These are phyloP conservation scores for Lupinus albus DNA, from an alignment of 306 rosid genomes.

Conservation along the genomic window DNA sequence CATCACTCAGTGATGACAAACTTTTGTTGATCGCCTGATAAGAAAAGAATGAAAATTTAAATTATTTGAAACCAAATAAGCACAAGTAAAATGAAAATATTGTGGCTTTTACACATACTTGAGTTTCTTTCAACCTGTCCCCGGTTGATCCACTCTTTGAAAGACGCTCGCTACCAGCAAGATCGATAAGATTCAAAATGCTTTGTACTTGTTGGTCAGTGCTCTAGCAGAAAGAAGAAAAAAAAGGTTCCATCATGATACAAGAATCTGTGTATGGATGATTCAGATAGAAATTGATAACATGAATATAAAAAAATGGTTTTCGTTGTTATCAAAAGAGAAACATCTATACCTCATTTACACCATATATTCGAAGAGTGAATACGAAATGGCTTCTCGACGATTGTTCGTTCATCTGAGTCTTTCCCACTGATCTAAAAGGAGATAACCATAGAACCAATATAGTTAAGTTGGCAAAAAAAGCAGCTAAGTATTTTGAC, in stretches of 20 bases:
- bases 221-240: conserved; percentile 53
- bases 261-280: conserved; percentile 4
- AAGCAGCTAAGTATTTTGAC: background rate
- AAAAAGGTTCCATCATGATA: conserved; percentile 26
- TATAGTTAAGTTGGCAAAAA: conserved; percentile 14
- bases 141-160: conserved; percentile 96
- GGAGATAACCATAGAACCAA: conserved; percentile 28
- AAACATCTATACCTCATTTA: conserved; percentile 74
- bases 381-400: conserved; percentile 98
- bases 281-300: conserved; percentile 18
- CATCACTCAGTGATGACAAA: conserved; percentile 86
- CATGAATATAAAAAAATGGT: background rate
- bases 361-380: conserved; percentile 89
- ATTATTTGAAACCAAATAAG: conserved; percentile 25
- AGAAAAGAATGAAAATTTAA: conserved; percentile 31
- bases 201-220: conserved; percentile 99
- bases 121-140: conserved; percentile 92
- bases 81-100: conserved; percentile 13
- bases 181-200: conserved; percentile 89
- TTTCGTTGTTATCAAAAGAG: conserved; percentile 23
- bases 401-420: conserved; percentile 97
- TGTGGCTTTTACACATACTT: conserved; percentile 54
- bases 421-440: conserved; percentile 88
- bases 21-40: conserved; percentile 90
- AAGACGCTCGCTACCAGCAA: conserved; percentile 99